Conservation (phyloP, 164 flowering plant genomes). For the Kalanchoe fedtschenkoi region DNA sequence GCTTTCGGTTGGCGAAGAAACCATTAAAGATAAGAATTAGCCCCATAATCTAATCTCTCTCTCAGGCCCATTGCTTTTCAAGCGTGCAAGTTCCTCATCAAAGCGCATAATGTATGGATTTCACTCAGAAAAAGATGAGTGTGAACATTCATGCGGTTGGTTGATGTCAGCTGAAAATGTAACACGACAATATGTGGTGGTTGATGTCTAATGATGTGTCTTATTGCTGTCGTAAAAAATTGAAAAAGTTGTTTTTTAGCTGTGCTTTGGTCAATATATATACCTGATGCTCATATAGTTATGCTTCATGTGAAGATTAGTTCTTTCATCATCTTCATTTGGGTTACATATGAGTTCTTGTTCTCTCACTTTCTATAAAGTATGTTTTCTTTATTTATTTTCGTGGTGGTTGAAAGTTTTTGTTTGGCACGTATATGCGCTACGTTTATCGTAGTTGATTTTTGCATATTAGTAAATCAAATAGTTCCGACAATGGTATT, state of each 20-base stretch:
- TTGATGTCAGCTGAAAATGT: neutral
- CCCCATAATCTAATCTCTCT: neutral
- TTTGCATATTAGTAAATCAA: neutral
- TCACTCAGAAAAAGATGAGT: no score
- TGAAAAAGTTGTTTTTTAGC: neutral
- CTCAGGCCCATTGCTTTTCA: constrained; percentile 1
- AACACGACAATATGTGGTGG: neutral
- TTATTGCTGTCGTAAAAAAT: neutral
- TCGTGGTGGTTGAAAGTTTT: neutral
- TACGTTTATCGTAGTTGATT: neutral
- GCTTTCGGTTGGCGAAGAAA: constrained; percentile 2
- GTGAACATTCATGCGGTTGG: no score
- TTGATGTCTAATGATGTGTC: neutral
- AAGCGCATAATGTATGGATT: no score
- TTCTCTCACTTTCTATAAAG: no score
- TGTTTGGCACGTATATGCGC: neutral
- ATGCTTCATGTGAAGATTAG: neutral
- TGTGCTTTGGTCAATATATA: no score
- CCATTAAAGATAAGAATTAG: neutral
- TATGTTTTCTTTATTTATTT: no score
- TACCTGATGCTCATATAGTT: neutral
- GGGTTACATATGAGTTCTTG: neutral
- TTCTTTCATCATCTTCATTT: neutral
- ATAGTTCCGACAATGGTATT: neutral
- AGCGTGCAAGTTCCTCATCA: constrained; percentile 3